phyloP scores from a whole-genome alignment of 2,329 filamentous ascomycete genomes.

The Aureobasidium sp. region DNA sequence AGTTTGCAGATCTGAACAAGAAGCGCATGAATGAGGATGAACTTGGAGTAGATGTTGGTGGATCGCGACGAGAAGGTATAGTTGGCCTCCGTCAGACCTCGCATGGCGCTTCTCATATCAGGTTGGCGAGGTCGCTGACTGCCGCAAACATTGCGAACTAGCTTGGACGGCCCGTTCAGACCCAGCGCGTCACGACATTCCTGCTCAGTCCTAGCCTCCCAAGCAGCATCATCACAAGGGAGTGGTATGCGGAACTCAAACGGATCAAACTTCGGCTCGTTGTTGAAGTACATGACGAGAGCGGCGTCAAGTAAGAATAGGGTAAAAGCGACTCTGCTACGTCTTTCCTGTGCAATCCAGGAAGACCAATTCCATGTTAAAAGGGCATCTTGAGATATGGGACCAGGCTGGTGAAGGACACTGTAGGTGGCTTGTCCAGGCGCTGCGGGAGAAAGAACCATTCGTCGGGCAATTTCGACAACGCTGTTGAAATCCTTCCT shows the following conservation, averaged over 20 bases:
- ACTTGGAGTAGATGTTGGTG: slow-evolving; percentile 67
- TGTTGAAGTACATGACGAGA: slow-evolving; percentile 64
- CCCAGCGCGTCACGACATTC: slow-evolving; percentile 60
- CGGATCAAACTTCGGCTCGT: slow-evolving; percentile 52
- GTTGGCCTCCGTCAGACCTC: slow-evolving; percentile 51
- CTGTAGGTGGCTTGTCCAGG: slow-evolving; percentile 45
- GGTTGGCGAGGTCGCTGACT: slow-evolving; percentile 58
- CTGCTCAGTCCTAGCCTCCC: slow-evolving; percentile 54
- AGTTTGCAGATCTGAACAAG: slow-evolving; percentile 53
- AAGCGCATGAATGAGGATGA: slow-evolving; percentile 62
- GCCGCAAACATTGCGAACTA: slow-evolving; percentile 53
- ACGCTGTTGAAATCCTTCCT: slow-evolving; percentile 51
- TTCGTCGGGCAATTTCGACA: slow-evolving; percentile 48
- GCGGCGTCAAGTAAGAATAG: slow-evolving; percentile 58
- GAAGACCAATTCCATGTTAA: slow-evolving; percentile 54
- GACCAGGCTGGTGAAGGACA: slow-evolving; percentile 46
- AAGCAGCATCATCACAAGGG: slow-evolving; percentile 63
- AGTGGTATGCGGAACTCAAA: slow-evolving; percentile 60
- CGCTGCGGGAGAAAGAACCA: slow-evolving; percentile 49
- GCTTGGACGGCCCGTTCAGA: slow-evolving; percentile 49
- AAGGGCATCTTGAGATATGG: slow-evolving; percentile 40
- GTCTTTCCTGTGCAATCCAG: slow-evolving; percentile 66
- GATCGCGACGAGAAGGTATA: slow-evolving; percentile 54
- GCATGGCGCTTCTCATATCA: slow-evolving; percentile 53
- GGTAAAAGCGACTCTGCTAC: slow-evolving; percentile 56